Evolutionary conservation across 768 basidiomycete genomes (phyloP).

Genomic region (Chalciporus sphaerocephalus): DNA sequence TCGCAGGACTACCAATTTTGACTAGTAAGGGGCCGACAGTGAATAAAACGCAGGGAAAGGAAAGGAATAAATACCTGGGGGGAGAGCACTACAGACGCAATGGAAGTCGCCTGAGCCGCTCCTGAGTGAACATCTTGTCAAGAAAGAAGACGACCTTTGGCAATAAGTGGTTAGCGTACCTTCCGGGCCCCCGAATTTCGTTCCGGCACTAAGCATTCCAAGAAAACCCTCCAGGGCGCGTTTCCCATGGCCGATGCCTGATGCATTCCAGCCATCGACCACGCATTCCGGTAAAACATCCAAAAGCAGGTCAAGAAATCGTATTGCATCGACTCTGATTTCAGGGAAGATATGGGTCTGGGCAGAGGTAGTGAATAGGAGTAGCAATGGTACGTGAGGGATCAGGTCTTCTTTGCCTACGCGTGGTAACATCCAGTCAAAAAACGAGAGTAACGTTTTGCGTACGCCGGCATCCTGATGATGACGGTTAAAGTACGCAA

Average conservation of each 20-base stretch:
- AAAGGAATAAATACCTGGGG: constrained; percentile 42
- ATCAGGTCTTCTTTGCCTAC: constrained; percentile 55
- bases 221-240: constrained; percentile 77
- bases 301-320: constrained; percentile 71
- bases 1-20: constrained; percentile 70
- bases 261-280: constrained; percentile 61
- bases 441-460: constrained; percentile 62
- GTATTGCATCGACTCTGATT: constrained; percentile 85
- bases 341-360: constrained; percentile 95
- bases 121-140: constrained; percentile 12
- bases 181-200: constrained; percentile 53
- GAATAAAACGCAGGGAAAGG: neutral
- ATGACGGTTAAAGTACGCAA: constrained; percentile 1
- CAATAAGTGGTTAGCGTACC: constrained; percentile 34
- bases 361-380: constrained; percentile 86
- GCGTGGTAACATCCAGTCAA: constrained; percentile 67
- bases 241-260: constrained; percentile 48
- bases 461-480: constrained; percentile 75
- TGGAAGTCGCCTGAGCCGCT: constrained; percentile 47
- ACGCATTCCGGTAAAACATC: constrained; percentile 64
- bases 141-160: neutral
- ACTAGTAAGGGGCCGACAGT: constrained; percentile 40
- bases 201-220: constrained; percentile 68
- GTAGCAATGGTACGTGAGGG: constrained; percentile 70
- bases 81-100: constrained; percentile 62